Conservation (phyloP, 805 yeast genomes). For the Huiozyma naganishii region DNA sequence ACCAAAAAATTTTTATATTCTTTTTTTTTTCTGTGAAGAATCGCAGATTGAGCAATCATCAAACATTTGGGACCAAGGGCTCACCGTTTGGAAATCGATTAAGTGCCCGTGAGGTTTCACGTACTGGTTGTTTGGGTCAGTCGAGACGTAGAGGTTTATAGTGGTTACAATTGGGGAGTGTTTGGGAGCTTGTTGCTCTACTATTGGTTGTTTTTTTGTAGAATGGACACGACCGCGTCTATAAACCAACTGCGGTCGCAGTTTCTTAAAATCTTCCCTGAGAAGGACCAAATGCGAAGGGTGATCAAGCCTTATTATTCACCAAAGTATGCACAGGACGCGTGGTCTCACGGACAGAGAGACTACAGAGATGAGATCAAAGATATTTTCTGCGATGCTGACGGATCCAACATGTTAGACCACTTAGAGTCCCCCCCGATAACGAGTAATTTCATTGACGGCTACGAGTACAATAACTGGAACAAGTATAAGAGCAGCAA, state of each 20-base stretch:
- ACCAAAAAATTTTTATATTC: too few species aligned
- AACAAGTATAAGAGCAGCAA: constrained; percentile 1
- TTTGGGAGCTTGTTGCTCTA: background rate
- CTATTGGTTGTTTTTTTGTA: too few species aligned
- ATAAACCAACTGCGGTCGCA: constrained; percentile 23
- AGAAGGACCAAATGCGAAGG: constrained; percentile 23
- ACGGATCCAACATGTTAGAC: constrained; percentile 14
- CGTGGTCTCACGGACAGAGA: too few species aligned
- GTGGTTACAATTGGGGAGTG: background rate
- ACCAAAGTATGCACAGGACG: constrained; percentile 1
- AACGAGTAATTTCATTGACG: constrained; percentile 14
- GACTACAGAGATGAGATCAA: constrained; percentile 1
- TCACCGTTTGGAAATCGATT: too few species aligned
- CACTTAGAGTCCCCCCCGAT: constrained; percentile 25
- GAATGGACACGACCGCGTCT: constrained; percentile 21
- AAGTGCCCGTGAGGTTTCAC: too few species aligned
- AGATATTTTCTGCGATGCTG: constrained; percentile 10
- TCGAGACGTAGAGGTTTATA: too few species aligned
- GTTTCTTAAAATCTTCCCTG: constrained; percentile 19
- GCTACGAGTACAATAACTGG: constrained; percentile 3
- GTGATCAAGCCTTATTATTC: constrained; percentile 20
- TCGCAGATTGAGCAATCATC: too few species aligned
- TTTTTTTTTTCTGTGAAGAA: too few species aligned
- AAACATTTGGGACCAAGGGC: too few species aligned
- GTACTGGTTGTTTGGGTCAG: too few species aligned